Percentiles rank a stretch among this genome's conserved stretches.
phyloP scores from a whole-genome alignment of 495 filamentous ascomycete genomes.

The Cudoniella acicularis region DNA sequence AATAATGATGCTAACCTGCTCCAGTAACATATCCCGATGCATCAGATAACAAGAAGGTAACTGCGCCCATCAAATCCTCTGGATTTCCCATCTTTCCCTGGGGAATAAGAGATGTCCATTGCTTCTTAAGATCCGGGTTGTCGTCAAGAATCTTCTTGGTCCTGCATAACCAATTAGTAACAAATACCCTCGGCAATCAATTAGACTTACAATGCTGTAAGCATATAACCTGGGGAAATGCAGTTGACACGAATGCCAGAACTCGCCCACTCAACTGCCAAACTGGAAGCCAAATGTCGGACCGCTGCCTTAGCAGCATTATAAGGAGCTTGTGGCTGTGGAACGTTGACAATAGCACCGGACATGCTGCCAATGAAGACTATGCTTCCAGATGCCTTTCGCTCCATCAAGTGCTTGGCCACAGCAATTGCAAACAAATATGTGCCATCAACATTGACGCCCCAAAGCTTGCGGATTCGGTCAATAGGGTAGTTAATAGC shows the following conservation, averaged over 20 bases:
- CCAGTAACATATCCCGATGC: conserved; percentile 85
- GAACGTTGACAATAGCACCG: conserved; percentile 86
- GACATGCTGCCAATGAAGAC: conserved; percentile 97
- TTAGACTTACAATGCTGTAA: conserved; percentile 73
- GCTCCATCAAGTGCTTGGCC: conserved; percentile 84
- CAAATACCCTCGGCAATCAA: not conserved
- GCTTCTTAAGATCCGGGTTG: conserved; percentile 77
- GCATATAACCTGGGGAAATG: conserved; percentile 77
- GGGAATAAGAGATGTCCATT: conserved; percentile 90
- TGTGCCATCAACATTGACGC: conserved; percentile 91
- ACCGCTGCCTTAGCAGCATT: conserved; percentile 86
- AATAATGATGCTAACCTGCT: not conserved
- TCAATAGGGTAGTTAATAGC: conserved; percentile 85
- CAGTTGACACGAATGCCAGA: conserved; percentile 78
- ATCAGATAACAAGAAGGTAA: conserved; percentile 85
- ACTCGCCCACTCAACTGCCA: conserved; percentile 82
- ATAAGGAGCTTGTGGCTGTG: conserved; percentile 91
- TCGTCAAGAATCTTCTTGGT: conserved; percentile 93
- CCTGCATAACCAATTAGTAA: conserved; percentile 36
- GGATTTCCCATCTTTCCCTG: conserved; percentile 90
- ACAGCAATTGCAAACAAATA: conserved; percentile 83
- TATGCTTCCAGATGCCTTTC: conserved; percentile 74
- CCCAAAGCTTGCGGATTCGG: conserved; percentile 86
- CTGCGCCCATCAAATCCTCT: conserved; percentile 89
- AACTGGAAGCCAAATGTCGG: conserved; percentile 77